Evolutionary conservation across 371 early-diverging fungal genomes (phyloP).

Genomic region (Cokeromyces recurvatus): DNA sequence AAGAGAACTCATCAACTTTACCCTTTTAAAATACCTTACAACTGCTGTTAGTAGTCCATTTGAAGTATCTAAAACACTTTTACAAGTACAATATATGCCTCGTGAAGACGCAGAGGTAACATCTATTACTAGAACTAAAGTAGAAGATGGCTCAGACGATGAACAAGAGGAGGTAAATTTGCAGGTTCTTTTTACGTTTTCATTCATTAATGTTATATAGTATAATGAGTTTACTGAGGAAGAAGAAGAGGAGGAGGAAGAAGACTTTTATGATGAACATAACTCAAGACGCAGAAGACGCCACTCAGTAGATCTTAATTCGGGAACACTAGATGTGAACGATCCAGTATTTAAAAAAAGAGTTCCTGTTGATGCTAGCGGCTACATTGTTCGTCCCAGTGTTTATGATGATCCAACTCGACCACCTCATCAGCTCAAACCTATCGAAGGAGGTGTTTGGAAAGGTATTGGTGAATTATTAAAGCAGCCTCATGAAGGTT

Average conservation of each 20-base stretch:
- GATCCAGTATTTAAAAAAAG: slow-evolving; percentile 35
- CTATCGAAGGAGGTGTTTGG: slow-evolving; percentile 61
- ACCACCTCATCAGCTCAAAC: slow-evolving; percentile 59
- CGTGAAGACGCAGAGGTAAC: slow-evolving; percentile 40
- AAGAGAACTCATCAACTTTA: slow-evolving; percentile 59
- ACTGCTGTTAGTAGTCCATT: slow-evolving; percentile 69
- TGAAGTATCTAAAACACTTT: slow-evolving; percentile 69
- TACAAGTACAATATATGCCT: slow-evolving; percentile 82
- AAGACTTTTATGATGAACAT: slow-evolving; percentile 25
- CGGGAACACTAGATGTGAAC: slow-evolving; percentile 30
- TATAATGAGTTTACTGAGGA: slow-evolving; percentile 22
- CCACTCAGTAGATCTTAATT: slow-evolving; percentile 10
- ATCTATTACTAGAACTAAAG: slow-evolving; percentile 7
- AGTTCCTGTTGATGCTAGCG: slow-evolving; percentile 45
- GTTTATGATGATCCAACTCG: slow-evolving; percentile 58
- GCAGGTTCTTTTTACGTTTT: neutral
- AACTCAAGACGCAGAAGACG: slow-evolving; percentile 12
- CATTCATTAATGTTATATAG: too few species aligned
- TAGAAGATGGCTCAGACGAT: slow-evolving; percentile 12
- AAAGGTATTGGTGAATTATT: slow-evolving; percentile 44
- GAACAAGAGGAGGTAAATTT: slow-evolving; percentile 10
- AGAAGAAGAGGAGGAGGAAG: slow-evolving; percentile 28
- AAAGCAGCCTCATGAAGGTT: slow-evolving; percentile 65
- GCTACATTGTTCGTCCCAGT: slow-evolving; percentile 57
- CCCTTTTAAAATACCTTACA: slow-evolving; percentile 63